These are phyloP conservation scores for Diatrype stigma DNA, from an alignment of 2,329 filamentous ascomycete genomes.

Conservation along the genomic window DNA sequence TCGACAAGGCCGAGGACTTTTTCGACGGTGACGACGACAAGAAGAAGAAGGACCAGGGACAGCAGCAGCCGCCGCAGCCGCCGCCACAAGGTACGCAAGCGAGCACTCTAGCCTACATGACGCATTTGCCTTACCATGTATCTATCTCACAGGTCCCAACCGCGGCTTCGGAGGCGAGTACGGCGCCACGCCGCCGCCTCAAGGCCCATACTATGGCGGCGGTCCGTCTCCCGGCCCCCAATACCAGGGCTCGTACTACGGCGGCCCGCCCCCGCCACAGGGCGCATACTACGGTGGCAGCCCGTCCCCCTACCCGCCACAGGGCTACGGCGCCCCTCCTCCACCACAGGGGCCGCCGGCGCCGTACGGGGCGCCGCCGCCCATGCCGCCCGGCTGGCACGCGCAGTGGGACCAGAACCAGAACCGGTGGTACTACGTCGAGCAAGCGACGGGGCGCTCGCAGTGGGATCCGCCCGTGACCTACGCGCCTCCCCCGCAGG, in stretches of 20 bases:
- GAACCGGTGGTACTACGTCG: conserved; percentile 52
- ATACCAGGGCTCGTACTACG: background rate
- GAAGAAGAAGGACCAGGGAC: conserved; percentile 6
- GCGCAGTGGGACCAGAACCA: conserved; percentile 36
- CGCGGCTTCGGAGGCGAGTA: conserved; percentile 1
- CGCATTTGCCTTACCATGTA: background rate
- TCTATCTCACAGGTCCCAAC: background rate
- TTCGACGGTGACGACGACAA: conserved; percentile 12
- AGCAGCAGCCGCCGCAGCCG: background rate
- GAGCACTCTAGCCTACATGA: background rate
- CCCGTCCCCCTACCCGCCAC: background rate
- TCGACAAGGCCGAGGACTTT: conserved; percentile 28
- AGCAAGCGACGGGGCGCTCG: conserved; percentile 49
- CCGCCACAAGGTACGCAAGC: background rate
- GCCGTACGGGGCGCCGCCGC: conserved; percentile 9
- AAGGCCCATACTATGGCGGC: background rate
- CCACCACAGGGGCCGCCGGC: conserved; percentile 4
- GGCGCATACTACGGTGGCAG: background rate
- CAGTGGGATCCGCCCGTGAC: conserved; percentile 48
- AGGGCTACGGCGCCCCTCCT: background rate
- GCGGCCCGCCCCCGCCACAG: background rate
- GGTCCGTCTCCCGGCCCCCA: background rate
- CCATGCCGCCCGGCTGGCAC: conserved; percentile 10
- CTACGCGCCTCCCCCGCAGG: conserved; percentile 8
- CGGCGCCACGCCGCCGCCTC: background rate